Evolutionary conservation across 495 filamentous ascomycete genomes (phyloP), one percentile per base, ranked within the genome.

Genomic region (Penicillium bovifimosum): DNA sequence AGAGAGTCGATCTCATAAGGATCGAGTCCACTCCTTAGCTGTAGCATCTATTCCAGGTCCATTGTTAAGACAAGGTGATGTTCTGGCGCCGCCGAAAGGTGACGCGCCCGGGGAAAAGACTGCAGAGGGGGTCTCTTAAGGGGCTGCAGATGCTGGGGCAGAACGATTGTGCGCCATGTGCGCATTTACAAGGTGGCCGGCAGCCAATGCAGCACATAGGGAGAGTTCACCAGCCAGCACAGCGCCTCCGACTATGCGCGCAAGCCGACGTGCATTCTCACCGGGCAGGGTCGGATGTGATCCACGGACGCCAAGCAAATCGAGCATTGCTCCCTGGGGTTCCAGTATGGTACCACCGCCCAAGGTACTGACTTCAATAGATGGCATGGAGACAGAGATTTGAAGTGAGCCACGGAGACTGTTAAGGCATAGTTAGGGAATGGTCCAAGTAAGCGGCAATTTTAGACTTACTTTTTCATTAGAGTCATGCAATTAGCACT

Each of bases 121-220:
- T n/a, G n/a, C n/a, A n/a, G n/a, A n/a, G n/a, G n/a, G n/a, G n/a
- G n/a, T n/a, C n/a, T n/a, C n/a, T n/a, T n/a, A n/a, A n/a, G n/a
- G n/a, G n/a, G n/a, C n/a, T n/a, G n/a, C n/a, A n/a, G n/a, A n/a
- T n/a, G n/a, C n/a, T n/a, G n/a, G n/a, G n/a, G n/a, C n/a, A n/a
- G n/a, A n/a, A 47, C 93, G 84, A 74, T 98, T 98, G 73, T 97
- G 93, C 39, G 85, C 82, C 93, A 98, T 98, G 74, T 98, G 93
- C 29, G 90, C 90, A 60, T 69, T 76, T 56, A 98, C 93, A 9
- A 98, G 81, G 69, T 98, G 93, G 14, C 93, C 93, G 4, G 93
- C 93, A 10, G 91, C 90, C 6, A 96, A 81, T 24, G 93, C 93
- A 49, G 87, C 83, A 75, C 90, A 96, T 42, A 97, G 76, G 39